Evolutionary conservation across 1,284 basidiomycete genomes (phyloP).

Genomic region (Leccinum pseudoinsigne): DNA sequence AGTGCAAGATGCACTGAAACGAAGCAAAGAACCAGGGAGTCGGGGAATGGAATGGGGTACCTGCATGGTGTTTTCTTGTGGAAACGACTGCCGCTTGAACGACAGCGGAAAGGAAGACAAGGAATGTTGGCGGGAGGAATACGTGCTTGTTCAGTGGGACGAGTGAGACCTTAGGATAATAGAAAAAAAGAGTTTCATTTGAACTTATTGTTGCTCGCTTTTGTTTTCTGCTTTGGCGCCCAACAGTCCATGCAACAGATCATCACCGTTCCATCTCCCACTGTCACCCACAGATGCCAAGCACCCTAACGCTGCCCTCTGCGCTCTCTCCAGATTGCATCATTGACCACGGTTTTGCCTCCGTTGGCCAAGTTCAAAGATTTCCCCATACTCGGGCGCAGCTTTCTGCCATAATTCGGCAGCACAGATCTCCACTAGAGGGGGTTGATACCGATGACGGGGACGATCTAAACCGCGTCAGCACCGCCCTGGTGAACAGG

Average conservation of each 20-base stretch:
- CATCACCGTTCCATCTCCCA: conserved; percentile 22
- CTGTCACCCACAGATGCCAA: conserved; percentile 27
- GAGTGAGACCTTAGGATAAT: conserved; percentile 22
- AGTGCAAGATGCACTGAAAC: conserved; percentile 52
- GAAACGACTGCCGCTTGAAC: conserved; percentile 62
- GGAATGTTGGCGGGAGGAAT: conserved; percentile 71
- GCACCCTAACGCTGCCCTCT: conserved; percentile 27
- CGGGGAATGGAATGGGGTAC: conserved; percentile 85
- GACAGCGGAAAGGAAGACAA: conserved; percentile 41
- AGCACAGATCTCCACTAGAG: conserved; percentile 57
- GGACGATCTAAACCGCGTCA: conserved; percentile 55
- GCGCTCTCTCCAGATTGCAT: conserved; percentile 14
- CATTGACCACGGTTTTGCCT: conserved; percentile 22
- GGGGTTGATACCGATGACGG: conserved; percentile 57
- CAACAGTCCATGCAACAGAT: conserved; percentile 27
- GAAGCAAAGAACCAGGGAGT: conserved; percentile 39
- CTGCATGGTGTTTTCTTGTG: conserved; percentile 77
- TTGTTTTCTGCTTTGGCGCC: conserved; percentile 24
- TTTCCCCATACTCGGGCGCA: conserved; percentile 82
- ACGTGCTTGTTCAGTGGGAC: conserved; percentile 76
- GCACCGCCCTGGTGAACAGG: conserved; percentile 58
- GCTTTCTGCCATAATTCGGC: conserved; percentile 67
- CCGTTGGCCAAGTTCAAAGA: conserved; percentile 37
- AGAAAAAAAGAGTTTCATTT: conserved; percentile 10
- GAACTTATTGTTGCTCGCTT: conserved; percentile 12